These are phyloP conservation scores for Senecio squalidus DNA, from an alignment of 140 eudicot species.

Conservation along the genomic window DNA sequence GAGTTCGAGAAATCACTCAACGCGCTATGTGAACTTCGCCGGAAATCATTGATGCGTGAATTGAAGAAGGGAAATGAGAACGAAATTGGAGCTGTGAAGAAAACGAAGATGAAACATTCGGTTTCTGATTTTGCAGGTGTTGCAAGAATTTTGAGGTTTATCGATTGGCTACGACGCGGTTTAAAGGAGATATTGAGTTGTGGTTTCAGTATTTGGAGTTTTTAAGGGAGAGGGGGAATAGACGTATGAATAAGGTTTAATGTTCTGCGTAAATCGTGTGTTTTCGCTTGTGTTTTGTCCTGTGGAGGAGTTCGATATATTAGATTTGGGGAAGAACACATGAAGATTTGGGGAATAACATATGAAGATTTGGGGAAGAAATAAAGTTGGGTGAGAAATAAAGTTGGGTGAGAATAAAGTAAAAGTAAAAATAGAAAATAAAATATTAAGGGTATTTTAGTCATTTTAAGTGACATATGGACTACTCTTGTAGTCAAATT, in stretches of 20 bases:
- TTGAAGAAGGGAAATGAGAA: constrained; percentile 24
- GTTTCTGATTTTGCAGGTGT: constrained; percentile 63
- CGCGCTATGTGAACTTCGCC: constrained; percentile 47
- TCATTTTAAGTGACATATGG: too few species aligned
- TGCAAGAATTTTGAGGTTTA: constrained; percentile 65
- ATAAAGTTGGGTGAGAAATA: too few species aligned
- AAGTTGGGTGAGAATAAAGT: too few species aligned
- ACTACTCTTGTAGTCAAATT: too few species aligned
- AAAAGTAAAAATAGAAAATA: too few species aligned
- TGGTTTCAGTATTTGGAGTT: constrained; percentile 94
- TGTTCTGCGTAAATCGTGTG: neutral
- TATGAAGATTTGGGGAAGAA: too few species aligned
- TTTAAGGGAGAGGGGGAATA: constrained; percentile 55
- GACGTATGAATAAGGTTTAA: constrained; percentile 75
- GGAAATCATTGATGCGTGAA: constrained; percentile 35
- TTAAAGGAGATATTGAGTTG: constrained; percentile 77
- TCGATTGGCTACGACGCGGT: constrained; percentile 66
- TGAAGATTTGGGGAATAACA: too few species aligned
- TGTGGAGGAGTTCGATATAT: too few species aligned
- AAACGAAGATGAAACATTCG: constrained; percentile 41
- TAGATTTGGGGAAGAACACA: too few species aligned
- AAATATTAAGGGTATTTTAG: too few species aligned
- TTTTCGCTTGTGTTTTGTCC: neutral
- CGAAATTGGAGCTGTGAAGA: neutral
- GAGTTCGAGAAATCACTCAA: constrained; percentile 74